Evolutionary conservation across 2,329 filamentous ascomycete species (phyloP), one percentile per base, ranked within the genome.

Genomic region (Trichophyton rubrum): DNA sequence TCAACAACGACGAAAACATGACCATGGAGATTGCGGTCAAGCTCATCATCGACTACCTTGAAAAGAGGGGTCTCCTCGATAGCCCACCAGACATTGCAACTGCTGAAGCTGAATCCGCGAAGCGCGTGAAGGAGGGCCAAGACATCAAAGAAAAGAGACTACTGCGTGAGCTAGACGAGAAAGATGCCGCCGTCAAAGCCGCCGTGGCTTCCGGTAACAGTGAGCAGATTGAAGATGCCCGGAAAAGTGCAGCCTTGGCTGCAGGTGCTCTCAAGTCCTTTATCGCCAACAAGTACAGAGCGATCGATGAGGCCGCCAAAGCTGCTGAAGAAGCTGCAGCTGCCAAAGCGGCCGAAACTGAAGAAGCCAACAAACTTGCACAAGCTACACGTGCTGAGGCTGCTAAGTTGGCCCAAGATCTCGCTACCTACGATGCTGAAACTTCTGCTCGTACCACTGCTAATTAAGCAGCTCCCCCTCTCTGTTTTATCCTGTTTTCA

Each of bases 21-120:
- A 89, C 97, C 2, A 88, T 95, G 80, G 89, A 96, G 71, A 90
- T 88, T 60, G 92, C 97, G 9, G 22, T 20, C n/a, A 82, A 79
- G 68, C 84, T 89, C 76, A 96, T 99, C 71, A 84, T 90, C 53
- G 79, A 84, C 61, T 96, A 92, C 76, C 78, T 89, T 66, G 80
- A 88, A 71, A 79, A 82, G 65, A 82, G 88, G 78, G 86, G 85
- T 0, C 77, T 89, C 67, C 71, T 85, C 70, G 72, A 73, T 57
- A 64, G 71, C 59, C 49, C 27, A 43, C 40, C 40, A n/a, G 40
- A 43, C 15, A 3, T 43, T 43, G 40, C 4, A 1, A 43, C 40
- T 17, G 40, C 40, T 7, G n/a, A 43, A n/a, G 40, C 40, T 43
- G 40, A 43, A 17, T 43, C 40, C n/a, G 40, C 40, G 4, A 43